A percentile compares a stretch with the other conserved stretches of the same genome.
Evolutionary conservation across 1,284 basidiomycete species (phyloP).

Genomic region (Termitomyces sp.): DNA sequence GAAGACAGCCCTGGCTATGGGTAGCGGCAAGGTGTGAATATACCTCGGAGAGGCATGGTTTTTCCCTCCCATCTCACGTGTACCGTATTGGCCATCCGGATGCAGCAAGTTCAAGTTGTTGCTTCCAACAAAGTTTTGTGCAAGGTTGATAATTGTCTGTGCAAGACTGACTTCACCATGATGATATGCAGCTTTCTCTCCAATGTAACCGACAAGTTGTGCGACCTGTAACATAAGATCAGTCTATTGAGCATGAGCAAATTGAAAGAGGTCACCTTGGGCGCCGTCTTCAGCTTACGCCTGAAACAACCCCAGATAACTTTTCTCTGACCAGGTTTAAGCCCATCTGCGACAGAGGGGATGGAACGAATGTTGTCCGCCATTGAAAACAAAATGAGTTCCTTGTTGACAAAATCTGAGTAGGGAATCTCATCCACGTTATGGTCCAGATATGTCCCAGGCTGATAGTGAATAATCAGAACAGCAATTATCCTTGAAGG

Average conservation of each 20-base stretch:
- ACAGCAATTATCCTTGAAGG: neutral
- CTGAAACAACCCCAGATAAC: slow-evolving; percentile 96
- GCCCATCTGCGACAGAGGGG: slow-evolving; percentile 88
- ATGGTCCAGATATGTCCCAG: slow-evolving; percentile 94
- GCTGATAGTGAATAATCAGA: slow-evolving; percentile 39
- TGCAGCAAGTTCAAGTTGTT: slow-evolving; percentile 93
- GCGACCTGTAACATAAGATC: slow-evolving; percentile 58
- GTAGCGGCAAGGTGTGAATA: slow-evolving; percentile 84
- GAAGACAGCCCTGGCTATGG: slow-evolving; percentile 79
- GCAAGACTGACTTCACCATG: slow-evolving; percentile 90
- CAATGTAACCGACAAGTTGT: slow-evolving; percentile 92
- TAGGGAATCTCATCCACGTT: slow-evolving; percentile 83
- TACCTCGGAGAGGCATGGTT: slow-evolving; percentile 97
- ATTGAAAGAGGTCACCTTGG: slow-evolving; percentile 64
- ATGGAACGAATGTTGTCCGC: slow-evolving; percentile 97
- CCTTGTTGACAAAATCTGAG: slow-evolving; percentile 97
- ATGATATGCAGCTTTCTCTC: slow-evolving; percentile 94
- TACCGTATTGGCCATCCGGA: slow-evolving; percentile 97
- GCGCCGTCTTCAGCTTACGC: slow-evolving; percentile 86
- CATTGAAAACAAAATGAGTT: slow-evolving; percentile 99
- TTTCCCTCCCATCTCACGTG: slow-evolving; percentile 86
- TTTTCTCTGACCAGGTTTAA: slow-evolving; percentile 99
- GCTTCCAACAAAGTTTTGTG: slow-evolving; percentile 92
- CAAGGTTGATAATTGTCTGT: slow-evolving; percentile 89
- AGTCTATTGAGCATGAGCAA: neutral